Conservation (phyloP, 768 basidiomycete genomes). For the Arthromyces matolae region DNA sequence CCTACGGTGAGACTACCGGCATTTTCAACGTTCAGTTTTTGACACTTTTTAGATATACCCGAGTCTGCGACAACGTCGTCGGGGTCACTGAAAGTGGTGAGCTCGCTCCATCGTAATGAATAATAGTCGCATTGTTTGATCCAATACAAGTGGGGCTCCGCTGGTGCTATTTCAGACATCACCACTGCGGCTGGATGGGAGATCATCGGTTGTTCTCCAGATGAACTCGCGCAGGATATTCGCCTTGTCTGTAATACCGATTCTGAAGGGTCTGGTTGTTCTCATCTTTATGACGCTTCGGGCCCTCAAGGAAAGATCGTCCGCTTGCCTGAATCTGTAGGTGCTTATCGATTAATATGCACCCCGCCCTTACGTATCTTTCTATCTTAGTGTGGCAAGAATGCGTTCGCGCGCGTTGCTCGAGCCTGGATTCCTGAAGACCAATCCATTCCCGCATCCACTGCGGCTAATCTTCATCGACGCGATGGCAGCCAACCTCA, state of each 20-base stretch:
- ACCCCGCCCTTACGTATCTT: not conserved
- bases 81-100: conserved; percentile 38
- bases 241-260: conserved; percentile 42
- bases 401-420: conserved; percentile 40
- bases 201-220: conserved; percentile 43
- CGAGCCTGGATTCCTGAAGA: conserved; percentile 38
- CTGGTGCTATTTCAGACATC: conserved; percentile 37
- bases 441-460: conserved; percentile 36
- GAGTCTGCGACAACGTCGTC: conserved; percentile 27
- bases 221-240: conserved; percentile 39
- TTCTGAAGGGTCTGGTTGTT: conserved; percentile 28
- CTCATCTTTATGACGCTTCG: conserved; percentile 33
- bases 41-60: conserved; percentile 25
- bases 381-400: conserved; percentile 36
- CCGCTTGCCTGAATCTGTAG: conserved; percentile 47
- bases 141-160: conserved; percentile 32
- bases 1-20: conserved; percentile 27
- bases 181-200: conserved; percentile 51
- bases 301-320: conserved; percentile 49
- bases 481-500: conserved; percentile 30
- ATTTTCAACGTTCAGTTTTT: not conserved
- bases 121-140: not conserved
- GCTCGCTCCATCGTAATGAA: conserved; percentile 6
- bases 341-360: conserved; percentile 7
- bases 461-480: conserved; percentile 27